Base-by-base conservation (phyloP, 805 yeast species). In the Metschnikowia cerradonensis region DNA sequence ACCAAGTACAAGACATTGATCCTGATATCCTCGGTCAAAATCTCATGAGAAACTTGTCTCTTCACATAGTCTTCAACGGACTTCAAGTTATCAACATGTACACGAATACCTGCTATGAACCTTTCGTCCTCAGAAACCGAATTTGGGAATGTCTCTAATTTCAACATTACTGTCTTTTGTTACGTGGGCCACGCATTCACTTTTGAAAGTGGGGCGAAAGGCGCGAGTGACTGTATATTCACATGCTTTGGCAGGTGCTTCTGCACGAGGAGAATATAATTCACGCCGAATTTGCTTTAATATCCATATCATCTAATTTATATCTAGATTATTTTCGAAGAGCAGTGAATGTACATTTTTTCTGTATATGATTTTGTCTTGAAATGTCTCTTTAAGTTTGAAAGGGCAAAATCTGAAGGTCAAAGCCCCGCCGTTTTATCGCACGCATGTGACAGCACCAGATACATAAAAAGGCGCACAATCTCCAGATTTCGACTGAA, bases 31-130 rank as follows among this genome's bases (percentile, higher is more conserved):
- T 52, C 51, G 17, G 51, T 19, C 36, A 55, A 44, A 6, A 26
- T 48, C 13, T 20, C 23, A 32, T 19, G 22, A 26, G 40, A 15
- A 41, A 17, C 34, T 20, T 42, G 45, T 6, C 20, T 23, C 14
- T 34, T 23, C 52, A 26, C 41, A 30, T 54, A 47, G 8, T 40
- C 41, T 15, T 45, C 50, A 10, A 46, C 48, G 14, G 46, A 47
- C 22, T 59, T 53, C 52, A 54, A 56, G 11, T 54, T 49, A 37
- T 60, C 55, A 26, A 71, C 53, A 52, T 68, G 68, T 3, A 60
- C 55, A 33, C 56, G 58, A 48, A 80, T 64, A 0, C 84, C 85
- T 2, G 77, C 83, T 48, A 80, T 66, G 57, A 59, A 50, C 32
- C 55, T 41, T 31, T 41, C 47, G 19, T 49, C 45, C 22, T 52